Evolutionary conservation across 2,329 filamentous ascomycete genomes (phyloP).

Genomic region (Trichoderma gracile): DNA sequence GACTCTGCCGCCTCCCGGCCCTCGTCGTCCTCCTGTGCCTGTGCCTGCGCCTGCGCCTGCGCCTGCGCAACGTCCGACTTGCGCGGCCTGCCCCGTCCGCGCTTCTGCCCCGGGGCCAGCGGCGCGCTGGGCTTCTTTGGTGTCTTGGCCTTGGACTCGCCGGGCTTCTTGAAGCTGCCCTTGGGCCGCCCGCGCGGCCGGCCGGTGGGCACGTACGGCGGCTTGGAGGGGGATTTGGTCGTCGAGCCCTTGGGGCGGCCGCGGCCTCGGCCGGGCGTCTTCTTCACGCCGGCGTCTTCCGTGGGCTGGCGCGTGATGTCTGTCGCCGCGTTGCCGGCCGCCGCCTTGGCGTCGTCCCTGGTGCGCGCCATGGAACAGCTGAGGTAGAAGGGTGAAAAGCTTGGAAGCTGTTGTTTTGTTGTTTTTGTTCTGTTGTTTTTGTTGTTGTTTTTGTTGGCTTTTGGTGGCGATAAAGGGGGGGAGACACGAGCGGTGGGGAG

Average conservation of each 20-base stretch:
- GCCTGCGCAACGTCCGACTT: conserved; percentile 32
- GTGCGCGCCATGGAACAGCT: conserved; percentile 37
- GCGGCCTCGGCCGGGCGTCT: conserved; percentile 44
- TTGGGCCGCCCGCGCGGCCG: conserved; percentile 52
- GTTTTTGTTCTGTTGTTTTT: too few species aligned
- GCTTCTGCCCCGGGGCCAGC: conserved; percentile 27
- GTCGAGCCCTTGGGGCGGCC: conserved; percentile 46
- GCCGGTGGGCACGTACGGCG: conserved; percentile 42
- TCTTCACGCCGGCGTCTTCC: conserved; percentile 39
- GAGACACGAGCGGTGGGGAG: background rate
- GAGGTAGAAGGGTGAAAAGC: background rate
- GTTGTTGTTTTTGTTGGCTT: too few species aligned
- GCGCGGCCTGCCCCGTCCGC: conserved; percentile 37
- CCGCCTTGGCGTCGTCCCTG: conserved; percentile 34
- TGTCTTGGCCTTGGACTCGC: conserved; percentile 6
- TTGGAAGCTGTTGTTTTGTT: background rate
- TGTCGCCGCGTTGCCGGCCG: conserved; percentile 39
- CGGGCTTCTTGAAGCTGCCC: conserved; percentile 39
- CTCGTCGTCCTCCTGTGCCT: conserved; percentile 8
- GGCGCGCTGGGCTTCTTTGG: conserved; percentile 26
- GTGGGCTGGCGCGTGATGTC: conserved; percentile 31
- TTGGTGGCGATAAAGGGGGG: background rate
- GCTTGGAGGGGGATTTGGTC: conserved; percentile 36
- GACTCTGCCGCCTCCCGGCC: conserved; percentile 26
- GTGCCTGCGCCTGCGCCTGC: conserved; percentile 19